A percentile compares a stretch with the other conserved stretches of the same genome.
Conservation (phyloP, 1,284 basidiomycete species). For the Ustilago cynodontis region DNA sequence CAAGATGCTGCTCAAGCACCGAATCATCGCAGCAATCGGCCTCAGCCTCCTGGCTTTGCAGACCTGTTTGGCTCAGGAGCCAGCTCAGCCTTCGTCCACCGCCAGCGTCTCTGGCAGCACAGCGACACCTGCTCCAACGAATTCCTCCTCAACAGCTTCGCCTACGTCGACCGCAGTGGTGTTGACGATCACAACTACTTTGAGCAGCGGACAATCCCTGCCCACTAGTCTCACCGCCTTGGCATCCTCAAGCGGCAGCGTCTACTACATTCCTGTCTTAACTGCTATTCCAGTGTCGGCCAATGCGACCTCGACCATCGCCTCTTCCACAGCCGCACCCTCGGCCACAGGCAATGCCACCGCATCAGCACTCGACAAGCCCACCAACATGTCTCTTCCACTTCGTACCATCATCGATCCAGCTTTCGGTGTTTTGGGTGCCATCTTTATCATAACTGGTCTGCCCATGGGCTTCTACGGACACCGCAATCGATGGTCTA, state of each 20-base stretch:
- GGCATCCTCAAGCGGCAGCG: slow-evolving; percentile 34
- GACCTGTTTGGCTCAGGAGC: slow-evolving; percentile 17
- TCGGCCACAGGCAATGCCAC: slow-evolving; percentile 14
- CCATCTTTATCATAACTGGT: slow-evolving; percentile 87
- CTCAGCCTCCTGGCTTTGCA: slow-evolving; percentile 20
- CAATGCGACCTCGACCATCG: slow-evolving; percentile 5
- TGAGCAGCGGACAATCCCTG: slow-evolving; percentile 37
- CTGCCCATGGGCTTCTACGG: slow-evolving; percentile 89
- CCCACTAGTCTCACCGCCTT: slow-evolving; percentile 39
- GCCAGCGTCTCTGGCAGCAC: slow-evolving; percentile 11
- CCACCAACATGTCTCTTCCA: slow-evolving; percentile 27
- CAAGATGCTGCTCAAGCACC: slow-evolving; percentile 23
- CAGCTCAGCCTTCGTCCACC: slow-evolving; percentile 23
- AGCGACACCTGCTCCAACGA: slow-evolving; percentile 2
- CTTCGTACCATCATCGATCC: slow-evolving; percentile 76
- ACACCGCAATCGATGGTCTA: slow-evolving; percentile 71
- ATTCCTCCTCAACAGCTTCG: slow-evolving; percentile 10
- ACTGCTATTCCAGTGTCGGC: slow-evolving; percentile 27
- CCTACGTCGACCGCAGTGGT: slow-evolving; percentile 17
- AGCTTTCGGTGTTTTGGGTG: slow-evolving; percentile 89
- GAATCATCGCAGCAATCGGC: slow-evolving; percentile 3
- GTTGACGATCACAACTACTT: slow-evolving; percentile 45
- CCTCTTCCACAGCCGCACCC: slow-evolving; percentile 10
- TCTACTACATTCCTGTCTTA: slow-evolving; percentile 41
- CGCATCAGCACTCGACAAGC: slow-evolving; percentile 10